Conservation (phyloP, 768 basidiomycete species). For the Heimioporus sp. region DNA sequence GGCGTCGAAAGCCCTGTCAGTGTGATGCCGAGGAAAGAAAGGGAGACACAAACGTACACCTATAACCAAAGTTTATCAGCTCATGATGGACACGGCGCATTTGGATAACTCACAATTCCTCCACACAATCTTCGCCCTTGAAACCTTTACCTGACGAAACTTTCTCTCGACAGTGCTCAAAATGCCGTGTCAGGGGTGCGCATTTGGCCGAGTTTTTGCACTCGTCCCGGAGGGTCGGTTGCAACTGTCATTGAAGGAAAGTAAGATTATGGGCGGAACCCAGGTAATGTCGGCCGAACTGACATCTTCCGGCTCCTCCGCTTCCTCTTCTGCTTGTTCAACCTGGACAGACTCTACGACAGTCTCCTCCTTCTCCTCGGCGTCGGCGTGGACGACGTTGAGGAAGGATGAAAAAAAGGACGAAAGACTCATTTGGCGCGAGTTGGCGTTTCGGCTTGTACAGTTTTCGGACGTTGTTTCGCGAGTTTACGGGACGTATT, state of each 20-base stretch:
- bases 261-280: neutral
- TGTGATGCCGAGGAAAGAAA: neutral
- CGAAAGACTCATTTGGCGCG: constrained; percentile 38
- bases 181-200: constrained; percentile 70
- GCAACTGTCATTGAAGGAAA: constrained; percentile 41
- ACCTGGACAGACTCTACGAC: constrained; percentile 36
- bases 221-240: constrained; percentile 73
- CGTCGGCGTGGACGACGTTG: constrained; percentile 41
- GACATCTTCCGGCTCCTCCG: constrained; percentile 80
- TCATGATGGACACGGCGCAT: neutral
- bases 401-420: constrained; percentile 45
- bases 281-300: constrained; percentile 28
- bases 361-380: constrained; percentile 29
- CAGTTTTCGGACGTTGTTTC: constrained; percentile 8
- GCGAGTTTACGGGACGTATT: constrained; percentile 26
- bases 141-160: constrained; percentile 78
- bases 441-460: constrained; percentile 7
- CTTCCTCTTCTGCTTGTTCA: constrained; percentile 50
- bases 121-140: constrained; percentile 90
- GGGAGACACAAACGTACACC: constrained; percentile 21
- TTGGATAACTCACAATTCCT: constrained; percentile 69
- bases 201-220: constrained; percentile 69
- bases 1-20: constrained; percentile 7
- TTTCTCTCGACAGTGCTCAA: constrained; percentile 89
- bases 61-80: constrained; percentile 3